Base-by-base conservation (phyloP, 495 filamentous ascomycete genomes). In the Hypoxylon intermedium region DNA sequence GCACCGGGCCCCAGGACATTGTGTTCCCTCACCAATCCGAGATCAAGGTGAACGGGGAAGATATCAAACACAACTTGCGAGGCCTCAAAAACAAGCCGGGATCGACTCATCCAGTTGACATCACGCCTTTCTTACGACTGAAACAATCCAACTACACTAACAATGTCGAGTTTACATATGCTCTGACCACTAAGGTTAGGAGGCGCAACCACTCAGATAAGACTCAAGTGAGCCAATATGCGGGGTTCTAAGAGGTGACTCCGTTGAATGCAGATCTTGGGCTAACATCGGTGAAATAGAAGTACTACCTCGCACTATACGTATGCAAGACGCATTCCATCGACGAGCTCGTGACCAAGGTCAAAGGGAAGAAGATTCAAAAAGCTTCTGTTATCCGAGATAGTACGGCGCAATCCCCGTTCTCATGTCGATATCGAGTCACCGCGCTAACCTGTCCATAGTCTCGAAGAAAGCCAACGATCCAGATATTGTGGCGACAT, bases 71-170 rank as follows among this genome's bases (percentile, higher is more conserved):
- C 9, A 98, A 97, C 67, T 81, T 94, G 43, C 89, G 93, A 54
- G 94, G 94, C 2, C 75, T 98, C 47, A 98, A 98, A 72, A 96
- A 96, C 70, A 93, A 92, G 67, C 89, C 94, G 6, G 94, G 94
- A 19, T 93, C 94, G 23, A 97, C 94, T 24, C 84, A 89, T 48
- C 94, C 94, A 5, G 92, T 89, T 13, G 94, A 98, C 74, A 87
- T 98, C 37, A 98, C 94, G 11, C 77, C 79, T 56, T 81, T 84
- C 57, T 74, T 96, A 16, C 89, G 91, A 16, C 83, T 87, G 30
- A 86, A 83, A 48, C 76, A 74, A 2, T 52, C 83, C 11, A 79
- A 80, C 26, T 95, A 93, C 67, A 71, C 76, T 6, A 98, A 98
- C 68, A 83, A 78, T 26, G 75, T 98, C 49, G 82, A 86, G 7